Evolutionary conservation across 805 yeast species (phyloP).

Genomic region (Candida boleticola): DNA sequence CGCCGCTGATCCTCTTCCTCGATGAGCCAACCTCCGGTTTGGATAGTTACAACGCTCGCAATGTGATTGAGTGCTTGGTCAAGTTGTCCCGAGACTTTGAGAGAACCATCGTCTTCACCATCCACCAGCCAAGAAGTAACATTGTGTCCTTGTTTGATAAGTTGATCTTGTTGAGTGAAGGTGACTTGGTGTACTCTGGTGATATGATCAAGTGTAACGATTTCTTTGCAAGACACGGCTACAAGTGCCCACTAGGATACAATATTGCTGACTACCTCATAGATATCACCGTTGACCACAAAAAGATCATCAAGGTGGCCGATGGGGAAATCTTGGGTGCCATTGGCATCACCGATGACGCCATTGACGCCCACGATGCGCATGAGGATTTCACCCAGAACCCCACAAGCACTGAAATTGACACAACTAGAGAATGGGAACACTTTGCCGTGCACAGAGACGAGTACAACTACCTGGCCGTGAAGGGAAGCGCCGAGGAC

Average conservation of each 20-base stretch:
- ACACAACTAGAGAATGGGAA: constrained; percentile 80
- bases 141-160: constrained; percentile 90
- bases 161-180: constrained; percentile 76
- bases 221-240: constrained; percentile 74
- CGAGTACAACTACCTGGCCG: constrained; percentile 42
- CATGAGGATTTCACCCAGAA: constrained; percentile 29
- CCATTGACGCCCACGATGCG: constrained; percentile 17
- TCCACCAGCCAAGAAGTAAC: constrained; percentile 96
- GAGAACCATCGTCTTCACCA: constrained; percentile 88
- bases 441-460: constrained; percentile 81
- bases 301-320: constrained; percentile 25
- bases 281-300: constrained; percentile 77
- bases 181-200: constrained; percentile 86
- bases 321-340: constrained; percentile 5
- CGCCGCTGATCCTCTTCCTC: constrained; percentile 76
- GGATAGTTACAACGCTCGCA: constrained; percentile 89
- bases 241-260: constrained; percentile 81
- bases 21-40: constrained; percentile 97
- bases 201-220: constrained; percentile 71
- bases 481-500: constrained; percentile 15
- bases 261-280: constrained; percentile 92
- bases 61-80: constrained; percentile 83
- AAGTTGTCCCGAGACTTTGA: constrained; percentile 75
- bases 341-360: constrained; percentile 5
- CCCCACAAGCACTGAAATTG: constrained; percentile 34